Evolutionary conservation across 1,284 basidiomycete species (phyloP), one percentile per base, ranked within the genome.

Genomic region (Xerocomus amazonicus): DNA sequence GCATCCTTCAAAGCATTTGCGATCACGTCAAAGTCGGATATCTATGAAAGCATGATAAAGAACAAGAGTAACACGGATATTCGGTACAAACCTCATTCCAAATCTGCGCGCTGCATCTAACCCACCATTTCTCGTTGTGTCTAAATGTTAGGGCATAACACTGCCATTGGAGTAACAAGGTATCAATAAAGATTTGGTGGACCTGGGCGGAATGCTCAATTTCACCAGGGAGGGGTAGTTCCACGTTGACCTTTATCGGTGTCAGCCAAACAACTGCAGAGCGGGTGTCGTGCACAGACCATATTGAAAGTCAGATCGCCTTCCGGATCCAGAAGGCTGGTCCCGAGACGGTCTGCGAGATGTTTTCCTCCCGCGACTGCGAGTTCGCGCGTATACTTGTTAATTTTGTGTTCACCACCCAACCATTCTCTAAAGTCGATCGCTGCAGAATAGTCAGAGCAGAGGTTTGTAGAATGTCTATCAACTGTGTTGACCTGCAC

Each of bases 371-470:
- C 93, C 47, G 77, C 70, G 1, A 87, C 57, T 0, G 92, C 93
- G 23, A 95, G 77, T 7, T 75, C 64, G 60, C 85, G 85, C 59
- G 82, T 90, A 67, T 95, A 92, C 4, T 70, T 73, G 60, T 86
- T 84, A 54, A 95, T 92, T 49, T 78, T 78, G 14, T 78, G 71
- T 69, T 96, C 93, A 2, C 93, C 93, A 1, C 92, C 93, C 17
- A 95, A 73, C 78, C 82, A 86, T 44, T 80, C 62, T 26, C 92
- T 78, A 71, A 93, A 95, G 39, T 85, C 77, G 9, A 95, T 65
- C 0, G 92, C 92, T 80, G 47, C 2, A 32, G 38, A 3, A 43
- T 39, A 13, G 26, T 66, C 36, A 63, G 53, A 29, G 59, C 63
- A 46, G 66, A 52, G 19, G 48, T 57, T 32, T n/a, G 3, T 9